These are phyloP conservation scores for Aspergillus terreus DNA, from an alignment of 2,329 filamentous ascomycete species.

Conservation along the genomic window DNA sequence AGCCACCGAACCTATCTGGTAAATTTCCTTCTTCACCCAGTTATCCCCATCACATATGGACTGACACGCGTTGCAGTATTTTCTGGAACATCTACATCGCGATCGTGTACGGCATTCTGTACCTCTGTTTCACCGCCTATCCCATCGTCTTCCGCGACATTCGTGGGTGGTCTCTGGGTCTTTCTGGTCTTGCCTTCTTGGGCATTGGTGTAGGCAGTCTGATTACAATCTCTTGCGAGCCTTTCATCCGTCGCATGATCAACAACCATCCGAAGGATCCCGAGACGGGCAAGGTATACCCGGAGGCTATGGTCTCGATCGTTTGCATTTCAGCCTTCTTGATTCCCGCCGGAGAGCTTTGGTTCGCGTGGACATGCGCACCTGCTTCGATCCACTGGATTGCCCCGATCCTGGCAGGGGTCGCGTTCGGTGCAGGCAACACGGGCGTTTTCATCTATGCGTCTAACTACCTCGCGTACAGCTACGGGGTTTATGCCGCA, in stretches of 20 bases:
- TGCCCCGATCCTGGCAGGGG: slow-evolving; percentile 70
- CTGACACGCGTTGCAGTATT: slow-evolving; percentile 49
- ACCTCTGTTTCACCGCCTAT: slow-evolving; percentile 87
- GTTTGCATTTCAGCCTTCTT: slow-evolving; percentile 74
- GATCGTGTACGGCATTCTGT: slow-evolving; percentile 79
- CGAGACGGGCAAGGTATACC: slow-evolving; percentile 66
- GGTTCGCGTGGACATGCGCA: slow-evolving; percentile 84
- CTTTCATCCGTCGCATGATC: slow-evolving; percentile 72
- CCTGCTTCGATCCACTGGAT: slow-evolving; percentile 76
- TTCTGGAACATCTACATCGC: slow-evolving; percentile 70
- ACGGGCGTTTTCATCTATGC: slow-evolving; percentile 77
- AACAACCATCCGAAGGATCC: slow-evolving; percentile 72
- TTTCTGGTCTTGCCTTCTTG: slow-evolving; percentile 73
- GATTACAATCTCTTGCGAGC: slow-evolving; percentile 54
- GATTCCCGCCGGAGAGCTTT: slow-evolving; percentile 73
- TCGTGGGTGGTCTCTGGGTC: slow-evolving; percentile 72
- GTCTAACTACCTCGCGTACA: slow-evolving; percentile 72
- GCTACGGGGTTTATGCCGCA: slow-evolving; percentile 78
- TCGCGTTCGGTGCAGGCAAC: slow-evolving; percentile 76
- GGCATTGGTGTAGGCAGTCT: slow-evolving; percentile 62
- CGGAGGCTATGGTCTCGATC: slow-evolving; percentile 76
- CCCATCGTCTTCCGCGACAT: slow-evolving; percentile 74
- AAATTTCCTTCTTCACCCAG: slow-evolving; percentile 15
- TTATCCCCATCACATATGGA: slow-evolving; percentile 3
- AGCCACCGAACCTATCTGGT: slow-evolving; percentile 82